These are phyloP conservation scores for Plantago elongata DNA, from an alignment of 257 asterid species.

Conservation along the genomic window DNA sequence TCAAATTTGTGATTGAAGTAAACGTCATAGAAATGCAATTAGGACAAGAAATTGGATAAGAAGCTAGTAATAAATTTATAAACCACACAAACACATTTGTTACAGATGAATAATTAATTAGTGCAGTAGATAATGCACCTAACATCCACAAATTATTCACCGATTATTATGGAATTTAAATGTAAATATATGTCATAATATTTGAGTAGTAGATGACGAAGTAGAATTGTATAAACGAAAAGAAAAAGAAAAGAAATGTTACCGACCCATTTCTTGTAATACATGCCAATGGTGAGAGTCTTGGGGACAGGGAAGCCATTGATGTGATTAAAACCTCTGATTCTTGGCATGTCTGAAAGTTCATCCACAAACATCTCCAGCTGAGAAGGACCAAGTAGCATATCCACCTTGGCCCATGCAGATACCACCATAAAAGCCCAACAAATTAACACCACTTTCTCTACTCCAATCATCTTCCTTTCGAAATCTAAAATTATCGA, in stretches of 20 bases:
- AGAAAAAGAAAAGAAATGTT: constrained; percentile 1
- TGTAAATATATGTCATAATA: too few relatives aligned
- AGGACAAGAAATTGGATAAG: too few relatives aligned
- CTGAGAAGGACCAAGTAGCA: constrained; percentile 32
- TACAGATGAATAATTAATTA: too few relatives aligned
- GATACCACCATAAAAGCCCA: constrained; percentile 15
- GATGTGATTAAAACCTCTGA: constrained; percentile 45
- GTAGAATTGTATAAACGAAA: too few relatives aligned
- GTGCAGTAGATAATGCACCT: too few relatives aligned
- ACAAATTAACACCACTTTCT: constrained; percentile 14
- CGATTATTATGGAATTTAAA: too few relatives aligned
- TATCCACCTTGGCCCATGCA: constrained; percentile 36
- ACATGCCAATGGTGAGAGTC: constrained; percentile 64
- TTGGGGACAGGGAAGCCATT: constrained; percentile 35
- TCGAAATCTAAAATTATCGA: background rate
- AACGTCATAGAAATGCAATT: too few relatives aligned
- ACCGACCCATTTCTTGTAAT: constrained; percentile 66
- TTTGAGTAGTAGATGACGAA: too few relatives aligned
- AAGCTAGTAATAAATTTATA: too few relatives aligned
- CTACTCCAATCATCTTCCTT: constrained; percentile 15
- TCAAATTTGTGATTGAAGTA: too few relatives aligned
- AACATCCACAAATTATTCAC: too few relatives aligned
- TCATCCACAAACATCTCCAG: constrained; percentile 70
- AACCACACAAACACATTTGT: too few relatives aligned
- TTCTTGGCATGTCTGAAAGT: constrained; percentile 63